Evolutionary conservation across 768 basidiomycete genomes (phyloP).

Genomic region (Boletus sp.): DNA sequence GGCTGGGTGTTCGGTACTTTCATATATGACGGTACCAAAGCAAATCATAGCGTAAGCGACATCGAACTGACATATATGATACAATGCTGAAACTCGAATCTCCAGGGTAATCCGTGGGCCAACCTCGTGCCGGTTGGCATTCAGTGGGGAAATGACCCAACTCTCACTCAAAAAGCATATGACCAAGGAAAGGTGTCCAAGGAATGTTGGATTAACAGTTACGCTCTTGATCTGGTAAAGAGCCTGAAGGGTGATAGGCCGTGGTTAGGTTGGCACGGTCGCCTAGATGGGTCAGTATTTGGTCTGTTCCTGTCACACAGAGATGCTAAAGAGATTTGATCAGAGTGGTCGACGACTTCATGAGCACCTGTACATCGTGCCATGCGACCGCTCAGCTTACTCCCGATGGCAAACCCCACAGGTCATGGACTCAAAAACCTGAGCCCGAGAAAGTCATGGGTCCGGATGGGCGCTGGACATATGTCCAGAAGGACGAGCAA

Average conservation of each 20-base stretch:
- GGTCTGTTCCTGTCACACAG: neutral
- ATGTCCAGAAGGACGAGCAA: neutral
- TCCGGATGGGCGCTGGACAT: neutral
- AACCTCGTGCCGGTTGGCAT: neutral
- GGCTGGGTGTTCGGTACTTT: conserved; percentile 1
- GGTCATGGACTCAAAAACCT: neutral
- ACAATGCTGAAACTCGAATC: neutral
- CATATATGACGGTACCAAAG: neutral
- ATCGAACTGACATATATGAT: neutral
- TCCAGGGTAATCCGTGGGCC: neutral
- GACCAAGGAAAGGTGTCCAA: neutral
- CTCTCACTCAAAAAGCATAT: neutral
- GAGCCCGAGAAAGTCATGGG: neutral
- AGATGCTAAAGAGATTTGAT: neutral
- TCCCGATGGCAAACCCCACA: neutral
- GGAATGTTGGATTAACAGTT: neutral
- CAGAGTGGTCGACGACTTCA: neutral
- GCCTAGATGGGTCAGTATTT: neutral
- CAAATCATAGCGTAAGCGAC: neutral
- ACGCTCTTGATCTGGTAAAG: neutral
- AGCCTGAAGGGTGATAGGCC: neutral
- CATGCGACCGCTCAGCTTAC: neutral
- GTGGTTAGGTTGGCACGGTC: neutral
- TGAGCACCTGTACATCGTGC: neutral
- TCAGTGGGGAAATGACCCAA: conserved; percentile 3